Evolutionary conservation across 2,329 filamentous ascomycete species (phyloP).

Genomic region (Simplicillium aogashimaense): DNA sequence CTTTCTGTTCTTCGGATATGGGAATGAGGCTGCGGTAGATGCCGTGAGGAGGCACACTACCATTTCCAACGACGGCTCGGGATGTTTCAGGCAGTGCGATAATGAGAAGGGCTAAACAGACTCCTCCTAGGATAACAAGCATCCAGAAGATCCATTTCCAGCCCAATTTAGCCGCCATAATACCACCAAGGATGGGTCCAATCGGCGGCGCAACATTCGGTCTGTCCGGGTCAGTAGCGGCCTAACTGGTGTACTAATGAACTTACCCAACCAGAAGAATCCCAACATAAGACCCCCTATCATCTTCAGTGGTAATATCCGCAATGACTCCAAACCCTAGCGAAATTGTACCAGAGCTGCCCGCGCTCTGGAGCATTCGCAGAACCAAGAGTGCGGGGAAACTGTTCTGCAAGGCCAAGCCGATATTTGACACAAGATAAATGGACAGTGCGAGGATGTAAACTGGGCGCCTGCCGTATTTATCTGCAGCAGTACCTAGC

Average conservation of each 20-base stretch:
- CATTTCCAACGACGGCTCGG: slow-evolving; percentile 1
- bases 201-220: slow-evolving; percentile 4
- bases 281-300: neutral
- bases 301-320: neutral
- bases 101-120: slow-evolving; percentile 24
- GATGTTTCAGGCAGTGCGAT: slow-evolving; percentile 26
- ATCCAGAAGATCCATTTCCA: slow-evolving; percentile 32
- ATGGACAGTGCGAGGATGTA: slow-evolving; percentile 5
- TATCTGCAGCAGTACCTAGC: slow-evolving; percentile 30
- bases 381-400: slow-evolving; percentile 6
- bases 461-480: slow-evolving; percentile 6
- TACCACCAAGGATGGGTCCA: slow-evolving; percentile 35
- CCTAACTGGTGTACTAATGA: too few species aligned
- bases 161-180: slow-evolving; percentile 32
- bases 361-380: slow-evolving; percentile 5
- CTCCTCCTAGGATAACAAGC: slow-evolving; percentile 23
- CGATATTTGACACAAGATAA: slow-evolving; percentile 8
- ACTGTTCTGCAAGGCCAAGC: slow-evolving; percentile 6
- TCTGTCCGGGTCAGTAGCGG: too few species aligned
- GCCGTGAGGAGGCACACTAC: neutral
- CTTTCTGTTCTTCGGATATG: neutral
- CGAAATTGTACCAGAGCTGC: neutral
- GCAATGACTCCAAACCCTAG: neutral
- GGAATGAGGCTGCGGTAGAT: slow-evolving; percentile 1
- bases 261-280: neutral